Evolutionary conservation across 2,329 filamentous ascomycete genomes (phyloP), one percentile per base, ranked within the genome.

Genomic region (Exophiala sp.): DNA sequence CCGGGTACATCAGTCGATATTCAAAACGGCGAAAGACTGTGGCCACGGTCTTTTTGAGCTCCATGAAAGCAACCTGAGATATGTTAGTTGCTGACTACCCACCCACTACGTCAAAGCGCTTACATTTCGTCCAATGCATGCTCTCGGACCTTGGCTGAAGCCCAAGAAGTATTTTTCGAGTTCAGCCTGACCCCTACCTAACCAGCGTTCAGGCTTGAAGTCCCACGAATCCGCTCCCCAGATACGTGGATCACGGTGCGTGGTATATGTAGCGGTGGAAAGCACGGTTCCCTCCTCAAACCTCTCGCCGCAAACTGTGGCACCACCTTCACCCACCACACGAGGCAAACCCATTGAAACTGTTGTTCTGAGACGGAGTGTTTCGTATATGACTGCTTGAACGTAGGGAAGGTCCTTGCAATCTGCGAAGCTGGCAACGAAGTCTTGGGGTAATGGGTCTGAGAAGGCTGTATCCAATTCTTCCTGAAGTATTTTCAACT

Each of bases 371-470:
- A 68, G 46, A 41, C 66, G 56, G 21, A 65, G 43, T 33, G 51
- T 63, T 39, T 68, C 66, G 35, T 62, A 56, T 12, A 68, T 65
- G 9, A 63, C 59, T 7, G 66, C 65, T 43, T 66, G 65, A 3
- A 68, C 54, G 41, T 68, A 72, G 1, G 67, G 65, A 43, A 72
- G 35, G 10, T 38, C 11, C 35, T 38, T 12, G 10, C 11, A 12
- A 10, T 38, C 35, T 5, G 5, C 11, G 35, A 12, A 38, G 14
- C 35, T 38, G 35, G 35, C 11, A 12, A 38, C 11, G 14, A 16
- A 12, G 11, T 12, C 11, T 16, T 16, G 11, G 35, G 11, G 11
- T 38, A 12, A 5, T 38, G 35, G 11, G 35, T 38, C 14, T 16
- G 11, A 5, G 14, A 38, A 38, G 35, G 35, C 35, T 7, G 35